phyloP scores from a whole-genome alignment of 805 yeast genomes.

The Yamadazyma laniorum region DNA sequence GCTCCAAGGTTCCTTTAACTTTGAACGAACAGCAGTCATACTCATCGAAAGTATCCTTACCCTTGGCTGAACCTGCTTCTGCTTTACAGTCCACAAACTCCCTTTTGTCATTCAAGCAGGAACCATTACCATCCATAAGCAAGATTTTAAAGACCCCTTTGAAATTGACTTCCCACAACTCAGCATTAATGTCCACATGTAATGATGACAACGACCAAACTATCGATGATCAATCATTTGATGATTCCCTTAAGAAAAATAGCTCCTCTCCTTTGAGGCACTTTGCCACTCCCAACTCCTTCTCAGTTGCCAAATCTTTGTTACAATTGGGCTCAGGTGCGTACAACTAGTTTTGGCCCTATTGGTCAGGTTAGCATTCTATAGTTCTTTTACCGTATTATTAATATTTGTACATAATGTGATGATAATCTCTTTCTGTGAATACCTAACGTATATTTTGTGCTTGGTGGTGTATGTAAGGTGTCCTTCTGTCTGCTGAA shows the following conservation, averaged over 20 bases:
- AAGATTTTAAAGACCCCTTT: conserved; percentile 46
- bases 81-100: conserved; percentile 5
- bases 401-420: conserved; percentile 5
- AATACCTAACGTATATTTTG: no score
- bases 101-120: background rate
- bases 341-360: conserved; percentile 8
- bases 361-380: conserved; percentile 2
- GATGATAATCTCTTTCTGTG: background rate
- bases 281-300: conserved; percentile 46
- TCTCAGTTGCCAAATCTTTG: conserved; percentile 45
- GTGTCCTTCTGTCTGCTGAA: no score
- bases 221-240: conserved; percentile 24
- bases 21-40: conserved; percentile 1
- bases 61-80: conserved; percentile 5
- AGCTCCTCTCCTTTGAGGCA: conserved; percentile 36
- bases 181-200: background rate
- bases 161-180: conserved; percentile 18
- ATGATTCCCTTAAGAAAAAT: conserved; percentile 14
- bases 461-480: no score
- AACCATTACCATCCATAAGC: conserved; percentile 37
- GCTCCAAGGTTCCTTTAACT: conserved; percentile 14
- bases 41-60: conserved; percentile 2
- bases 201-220: conserved; percentile 16
- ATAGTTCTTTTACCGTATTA: conserved; percentile 8
- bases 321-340: conserved; percentile 37